Evolutionary conservation across 2,329 filamentous ascomycete species (phyloP).

Genomic region (Ophiostoma ips): DNA sequence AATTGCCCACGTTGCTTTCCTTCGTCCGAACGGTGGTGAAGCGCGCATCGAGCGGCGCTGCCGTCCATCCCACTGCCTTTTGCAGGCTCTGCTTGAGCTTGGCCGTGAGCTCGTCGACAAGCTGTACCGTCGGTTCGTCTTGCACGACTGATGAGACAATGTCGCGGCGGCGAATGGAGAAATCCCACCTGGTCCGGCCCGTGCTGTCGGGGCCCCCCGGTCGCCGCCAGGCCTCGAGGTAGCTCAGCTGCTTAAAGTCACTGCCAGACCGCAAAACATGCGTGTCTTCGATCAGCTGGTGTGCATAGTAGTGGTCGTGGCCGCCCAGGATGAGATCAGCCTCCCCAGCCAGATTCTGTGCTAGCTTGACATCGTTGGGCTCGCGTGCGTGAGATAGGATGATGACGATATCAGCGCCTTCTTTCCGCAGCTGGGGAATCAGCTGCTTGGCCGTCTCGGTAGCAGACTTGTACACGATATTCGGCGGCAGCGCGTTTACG

Average conservation of each 20-base stretch:
- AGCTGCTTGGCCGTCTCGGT: conserved; percentile 62
- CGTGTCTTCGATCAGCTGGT: conserved; percentile 61
- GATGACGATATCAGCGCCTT: conserved; percentile 72
- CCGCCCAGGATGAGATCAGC: conserved; percentile 81
- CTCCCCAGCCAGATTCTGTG: conserved; percentile 54
- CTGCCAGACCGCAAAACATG: conserved; percentile 79
- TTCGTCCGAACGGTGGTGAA: conserved; percentile 66
- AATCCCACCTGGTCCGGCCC: conserved; percentile 38
- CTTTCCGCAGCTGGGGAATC: conserved; percentile 54
- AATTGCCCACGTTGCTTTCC: conserved; percentile 81
- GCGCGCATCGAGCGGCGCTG: conserved; percentile 67
- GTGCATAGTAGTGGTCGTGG: conserved; percentile 80
- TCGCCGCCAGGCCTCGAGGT: conserved; percentile 61
- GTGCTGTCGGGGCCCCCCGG: conserved; percentile 19
- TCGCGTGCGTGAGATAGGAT: conserved; percentile 77
- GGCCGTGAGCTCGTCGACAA: conserved; percentile 57
- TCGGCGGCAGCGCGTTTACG: conserved; percentile 71
- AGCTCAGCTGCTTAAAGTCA: conserved; percentile 87
- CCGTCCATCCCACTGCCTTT: conserved; percentile 72
- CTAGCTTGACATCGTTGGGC: conserved; percentile 79
- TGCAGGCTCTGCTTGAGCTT: conserved; percentile 64
- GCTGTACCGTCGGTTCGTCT: conserved; percentile 43
- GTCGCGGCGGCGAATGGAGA: conserved; percentile 64
- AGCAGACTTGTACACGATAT: conserved; percentile 70
- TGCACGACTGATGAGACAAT: conserved; percentile 54